Conservation (phyloP, 208 protist genomes). For the Tritrichomonas foetus region DNA sequence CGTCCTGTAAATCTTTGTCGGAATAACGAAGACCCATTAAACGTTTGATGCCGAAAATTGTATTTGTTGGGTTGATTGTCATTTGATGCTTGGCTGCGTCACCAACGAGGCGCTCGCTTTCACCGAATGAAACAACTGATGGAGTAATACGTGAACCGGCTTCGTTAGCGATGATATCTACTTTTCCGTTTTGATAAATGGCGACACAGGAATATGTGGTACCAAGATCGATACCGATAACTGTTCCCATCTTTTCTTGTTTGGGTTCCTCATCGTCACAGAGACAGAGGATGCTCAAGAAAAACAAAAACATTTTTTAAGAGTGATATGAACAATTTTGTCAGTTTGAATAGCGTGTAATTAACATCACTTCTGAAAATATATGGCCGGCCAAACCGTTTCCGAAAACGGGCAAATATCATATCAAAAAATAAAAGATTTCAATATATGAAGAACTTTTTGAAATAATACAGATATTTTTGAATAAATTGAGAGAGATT, state of each 20-base stretch:
- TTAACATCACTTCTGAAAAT: no score
- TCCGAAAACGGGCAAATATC: no score
- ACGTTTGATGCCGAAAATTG: constrained; percentile 80
- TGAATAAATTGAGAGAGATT: no score
- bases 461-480: no score
- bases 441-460: no score
- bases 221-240: constrained; percentile 68
- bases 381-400: no score
- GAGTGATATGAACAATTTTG: no score
- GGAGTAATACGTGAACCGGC: constrained; percentile 97
- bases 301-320: no score
- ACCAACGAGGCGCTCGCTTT: constrained; percentile 60
- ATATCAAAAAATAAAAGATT: no score
- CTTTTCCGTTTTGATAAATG: constrained; percentile 60
- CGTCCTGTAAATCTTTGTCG: constrained; percentile 76
- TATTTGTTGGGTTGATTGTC: no score
- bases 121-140: constrained; percentile 95
- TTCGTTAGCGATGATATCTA: constrained; percentile 98
- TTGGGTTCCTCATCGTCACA: background rate
- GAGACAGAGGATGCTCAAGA: no score
- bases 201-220: constrained; percentile 64
- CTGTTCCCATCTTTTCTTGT: constrained; percentile 42
- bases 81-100: constrained; percentile 90
- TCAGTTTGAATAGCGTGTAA: no score
- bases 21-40: constrained; percentile 83